Conservation (phyloP, 345 rosid genomes). For the Populus simonii region DNA sequence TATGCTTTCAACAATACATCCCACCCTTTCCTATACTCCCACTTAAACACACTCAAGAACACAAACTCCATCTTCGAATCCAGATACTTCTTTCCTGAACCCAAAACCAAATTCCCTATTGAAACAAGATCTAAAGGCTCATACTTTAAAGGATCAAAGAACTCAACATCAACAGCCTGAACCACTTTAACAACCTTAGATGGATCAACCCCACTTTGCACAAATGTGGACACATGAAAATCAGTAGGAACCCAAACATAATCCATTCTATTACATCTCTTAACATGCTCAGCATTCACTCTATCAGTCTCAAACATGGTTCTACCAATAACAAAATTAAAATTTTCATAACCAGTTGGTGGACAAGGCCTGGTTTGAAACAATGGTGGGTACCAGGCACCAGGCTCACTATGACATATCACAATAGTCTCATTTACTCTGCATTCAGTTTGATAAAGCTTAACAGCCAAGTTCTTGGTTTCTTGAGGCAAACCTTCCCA, state of each 20-base stretch:
- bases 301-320: constrained; percentile 93
- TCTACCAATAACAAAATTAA: constrained; percentile 60
- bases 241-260: constrained; percentile 86
- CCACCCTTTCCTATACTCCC: constrained; percentile 93
- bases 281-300: constrained; percentile 55
- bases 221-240: constrained; percentile 71
- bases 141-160: constrained; percentile 61
- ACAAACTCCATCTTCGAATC: constrained; percentile 42
- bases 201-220: constrained; percentile 66
- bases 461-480: constrained; percentile 38
- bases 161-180: constrained; percentile 70
- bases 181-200: constrained; percentile 74
- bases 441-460: constrained; percentile 52
- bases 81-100: constrained; percentile 14
- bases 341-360: constrained; percentile 52
- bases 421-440: constrained; percentile 58
- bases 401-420: constrained; percentile 89
- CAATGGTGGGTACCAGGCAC: constrained; percentile 90
- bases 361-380: constrained; percentile 80
- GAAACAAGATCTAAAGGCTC: constrained; percentile 45
- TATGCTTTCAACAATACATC: constrained; percentile 75
- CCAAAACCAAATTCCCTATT: constrained; percentile 47
- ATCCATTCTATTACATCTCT: constrained; percentile 70
- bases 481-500: constrained; percentile 68
- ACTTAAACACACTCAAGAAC: constrained; percentile 83